Evolutionary conservation across 192 early-diverging fungal species (phyloP).

Genomic region (Rhizoclosmatium globosum): DNA sequence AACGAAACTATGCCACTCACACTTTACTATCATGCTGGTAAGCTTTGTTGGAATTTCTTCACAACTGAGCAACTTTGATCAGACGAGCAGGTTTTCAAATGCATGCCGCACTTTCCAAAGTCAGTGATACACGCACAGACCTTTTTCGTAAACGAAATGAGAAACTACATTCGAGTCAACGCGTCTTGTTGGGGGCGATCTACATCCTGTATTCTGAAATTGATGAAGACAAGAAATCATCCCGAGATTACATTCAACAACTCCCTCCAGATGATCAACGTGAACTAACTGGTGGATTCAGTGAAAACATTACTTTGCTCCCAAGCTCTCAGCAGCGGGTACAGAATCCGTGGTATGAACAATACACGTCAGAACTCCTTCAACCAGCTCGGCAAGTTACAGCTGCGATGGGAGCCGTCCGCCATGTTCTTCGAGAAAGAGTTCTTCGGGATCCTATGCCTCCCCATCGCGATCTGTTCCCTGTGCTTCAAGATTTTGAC

Average conservation of each 20-base stretch:
- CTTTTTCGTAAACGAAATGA: conserved; percentile 46
- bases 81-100: conserved; percentile 47
- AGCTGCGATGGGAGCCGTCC: conserved; percentile 62
- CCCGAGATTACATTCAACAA: conserved; percentile 63
- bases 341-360: conserved; percentile 76
- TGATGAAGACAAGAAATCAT: conserved; percentile 50
- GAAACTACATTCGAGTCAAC: conserved; percentile 67
- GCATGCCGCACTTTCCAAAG: conserved; percentile 40
- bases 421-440: conserved; percentile 54
- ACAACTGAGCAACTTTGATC: neutral
- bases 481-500: conserved; percentile 72
- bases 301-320: conserved; percentile 78
- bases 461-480: conserved; percentile 53
- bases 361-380: conserved; percentile 58
- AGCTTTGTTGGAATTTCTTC: neutral
- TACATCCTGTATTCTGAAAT: conserved; percentile 58
- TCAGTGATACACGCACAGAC: conserved; percentile 27
- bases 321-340: conserved; percentile 70
- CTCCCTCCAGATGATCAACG: conserved; percentile 71
- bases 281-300: conserved; percentile 72
- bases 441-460: conserved; percentile 22
- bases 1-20: conserved; percentile 53
- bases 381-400: conserved; percentile 60
- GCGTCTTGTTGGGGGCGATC: conserved; percentile 61
- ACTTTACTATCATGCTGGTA: conserved; percentile 55